Evolutionary conservation across 768 basidiomycete genomes (phyloP), one percentile per base, ranked within the genome.

Genomic region (Inosperma sp.): DNA sequence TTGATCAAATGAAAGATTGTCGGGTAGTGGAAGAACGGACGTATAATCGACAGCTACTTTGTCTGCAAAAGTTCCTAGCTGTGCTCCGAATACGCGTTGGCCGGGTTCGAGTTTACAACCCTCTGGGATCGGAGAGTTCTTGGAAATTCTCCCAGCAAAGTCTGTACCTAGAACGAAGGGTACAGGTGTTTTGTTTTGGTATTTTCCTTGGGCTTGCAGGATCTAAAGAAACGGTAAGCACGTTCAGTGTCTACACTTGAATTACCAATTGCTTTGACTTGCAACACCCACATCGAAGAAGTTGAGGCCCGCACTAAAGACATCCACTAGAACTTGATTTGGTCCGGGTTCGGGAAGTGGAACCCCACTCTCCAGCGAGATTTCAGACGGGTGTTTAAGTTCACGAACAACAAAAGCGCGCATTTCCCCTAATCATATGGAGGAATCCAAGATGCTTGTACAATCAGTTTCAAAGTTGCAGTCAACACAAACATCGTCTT

Each of bases 131-230:
- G 84, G 86, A 3, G 88, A 91, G 54, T 76, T 66, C 13, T 61
- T 54, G 7, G 86, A 74, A 53, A 98, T 83, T 49, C 69, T 75
- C 0, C 95, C 95, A 3, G 93, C 81, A 60, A 97, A 88, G 66
- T 99, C 89, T 30, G 80, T 73, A 13, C 93, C 93, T 5, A 93
- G 78, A 5, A 82, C 75, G 68, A 94, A 96, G 0, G 94, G 94
- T 31, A 91, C 75, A 0, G 88, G 79, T 0, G 89, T 91, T 62
- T 93, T 85, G 48, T 68, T 66, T 62, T 95, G 93, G 64, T 95
- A 88, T 72, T 88, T 93, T 41, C 93, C 93, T 67, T 93, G 90
- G 0, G 83, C 73, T 71, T 93, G 91, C 22, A 95, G 70, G 56
- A 92, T 90, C 82, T 88, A 54, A 16, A 16, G 26, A 27, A 36